These are phyloP conservation scores for Penicillium digitatum DNA, from an alignment of 2,329 filamentous ascomycete species.

Conservation along the genomic window DNA sequence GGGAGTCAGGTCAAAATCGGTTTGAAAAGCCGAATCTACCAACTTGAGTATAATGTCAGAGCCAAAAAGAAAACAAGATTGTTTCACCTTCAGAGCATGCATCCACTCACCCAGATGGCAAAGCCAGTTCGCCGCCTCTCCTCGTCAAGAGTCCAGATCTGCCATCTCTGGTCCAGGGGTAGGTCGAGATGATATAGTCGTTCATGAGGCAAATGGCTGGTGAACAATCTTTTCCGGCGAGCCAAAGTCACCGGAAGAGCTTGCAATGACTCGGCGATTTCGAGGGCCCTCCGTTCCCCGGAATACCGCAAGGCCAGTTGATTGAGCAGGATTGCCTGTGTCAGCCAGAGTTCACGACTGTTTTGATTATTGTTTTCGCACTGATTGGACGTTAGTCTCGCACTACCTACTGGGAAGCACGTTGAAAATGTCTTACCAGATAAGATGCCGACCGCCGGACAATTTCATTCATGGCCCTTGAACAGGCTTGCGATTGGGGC, in stretches of 20 bases:
- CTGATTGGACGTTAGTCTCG: not conserved
- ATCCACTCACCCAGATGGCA: not conserved
- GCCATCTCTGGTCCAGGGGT: not conserved
- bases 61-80: not conserved
- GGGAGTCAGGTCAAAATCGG: not conserved
- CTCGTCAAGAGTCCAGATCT: not conserved
- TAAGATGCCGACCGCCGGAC: not conserved
- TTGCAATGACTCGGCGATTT: not conserved
- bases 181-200: not conserved
- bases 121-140: not conserved
- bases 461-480: not conserved
- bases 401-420: not conserved
- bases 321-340: not conserved
- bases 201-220: not conserved
- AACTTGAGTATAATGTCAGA: not conserved
- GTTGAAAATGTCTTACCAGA: not conserved
- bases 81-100: not conserved
- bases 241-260: not conserved
- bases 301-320: not conserved
- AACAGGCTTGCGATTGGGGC: not conserved
- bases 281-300: not conserved
- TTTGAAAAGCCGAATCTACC: not conserved
- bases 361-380: not conserved
- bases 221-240: not conserved
- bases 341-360: not conserved